These are phyloP conservation scores for Silene noctiflora DNA, from an alignment of 179 eudicot species.

Conservation along the genomic window DNA sequence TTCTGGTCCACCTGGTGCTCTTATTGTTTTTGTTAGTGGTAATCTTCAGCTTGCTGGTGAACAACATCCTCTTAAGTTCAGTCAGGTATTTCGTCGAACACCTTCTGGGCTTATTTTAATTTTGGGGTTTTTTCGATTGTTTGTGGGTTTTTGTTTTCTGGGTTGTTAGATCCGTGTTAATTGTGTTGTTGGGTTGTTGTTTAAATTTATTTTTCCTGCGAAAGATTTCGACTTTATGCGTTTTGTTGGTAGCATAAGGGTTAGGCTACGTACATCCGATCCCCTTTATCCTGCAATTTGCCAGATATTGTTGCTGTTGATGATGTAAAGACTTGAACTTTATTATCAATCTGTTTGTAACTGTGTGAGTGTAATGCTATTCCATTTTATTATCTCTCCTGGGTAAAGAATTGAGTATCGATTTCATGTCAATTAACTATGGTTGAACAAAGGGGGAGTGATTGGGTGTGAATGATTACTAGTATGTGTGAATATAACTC, in stretches of 20 bases:
- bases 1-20: slow-evolving; percentile 57
- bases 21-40: slow-evolving; percentile 66
- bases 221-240: no score
- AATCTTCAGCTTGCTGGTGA: slow-evolving; percentile 59
- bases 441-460: not conserved
- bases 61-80: slow-evolving; percentile 58
- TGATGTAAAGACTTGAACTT: not conserved
- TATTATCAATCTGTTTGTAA: not conserved
- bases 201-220: not conserved
- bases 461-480: not conserved
- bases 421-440: not conserved
- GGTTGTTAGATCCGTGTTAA: not conserved
- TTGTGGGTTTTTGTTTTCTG: not conserved
- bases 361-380: no score
- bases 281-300: no score
- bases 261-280: no score
- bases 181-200: not conserved
- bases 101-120: not conserved
- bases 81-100: slow-evolving; percentile 53
- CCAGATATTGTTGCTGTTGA: no score
- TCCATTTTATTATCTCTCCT: no score
- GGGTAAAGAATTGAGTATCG: not conserved
- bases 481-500: not conserved
- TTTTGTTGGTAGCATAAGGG: no score
- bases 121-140: not conserved